These are phyloP conservation scores for Aspergillus latus DNA, from an alignment of 2,329 filamentous ascomycete genomes.

Conservation along the genomic window DNA sequence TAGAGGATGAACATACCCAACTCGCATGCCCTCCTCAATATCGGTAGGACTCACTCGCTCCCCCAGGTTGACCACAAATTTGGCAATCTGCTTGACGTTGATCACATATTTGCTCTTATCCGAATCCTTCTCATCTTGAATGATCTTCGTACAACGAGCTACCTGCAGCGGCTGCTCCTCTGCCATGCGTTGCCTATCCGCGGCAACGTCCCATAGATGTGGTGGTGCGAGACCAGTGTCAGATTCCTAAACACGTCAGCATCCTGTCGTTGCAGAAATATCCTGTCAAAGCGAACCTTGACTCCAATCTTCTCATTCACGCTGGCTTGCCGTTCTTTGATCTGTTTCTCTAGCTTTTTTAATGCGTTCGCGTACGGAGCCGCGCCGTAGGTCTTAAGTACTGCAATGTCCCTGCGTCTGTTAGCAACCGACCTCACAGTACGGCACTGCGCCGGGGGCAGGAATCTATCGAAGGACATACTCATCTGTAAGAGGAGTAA, in stretches of 20 bases:
- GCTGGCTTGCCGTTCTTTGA: conserved; percentile 97
- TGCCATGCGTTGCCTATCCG: conserved; percentile 96
- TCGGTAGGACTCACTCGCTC: conserved; percentile 96
- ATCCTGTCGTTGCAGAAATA: conserved; percentile 12
- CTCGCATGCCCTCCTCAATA: conserved; percentile 99
- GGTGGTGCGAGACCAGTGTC: conserved; percentile 97
- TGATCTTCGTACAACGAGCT: conserved; percentile 98
- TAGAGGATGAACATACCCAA: conserved; percentile 59
- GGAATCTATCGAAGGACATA: conserved; percentile 48
- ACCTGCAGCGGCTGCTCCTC: conserved; percentile 98
- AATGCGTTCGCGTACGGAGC: conserved; percentile 90
- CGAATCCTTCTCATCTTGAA: conserved; percentile 90
- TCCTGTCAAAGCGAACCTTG: conserved; percentile 33
- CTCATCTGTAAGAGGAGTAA: conserved; percentile 95
- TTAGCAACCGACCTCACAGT: conserved; percentile 35
- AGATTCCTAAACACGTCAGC: conserved; percentile 68
- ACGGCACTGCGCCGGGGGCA: not conserved
- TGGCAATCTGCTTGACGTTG: conserved; percentile 99
- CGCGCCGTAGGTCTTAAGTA: conserved; percentile 97
- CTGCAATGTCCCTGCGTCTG: conserved; percentile 83
- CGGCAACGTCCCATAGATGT: conserved; percentile 97
- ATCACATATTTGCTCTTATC: conserved; percentile 99
- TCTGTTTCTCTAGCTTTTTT: conserved; percentile 98
- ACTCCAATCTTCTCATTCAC: conserved; percentile 96
- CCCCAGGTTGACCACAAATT: conserved; percentile 97